Conservation (phyloP, 805 yeast genomes). For the Metschnikowia santaceciliae region DNA sequence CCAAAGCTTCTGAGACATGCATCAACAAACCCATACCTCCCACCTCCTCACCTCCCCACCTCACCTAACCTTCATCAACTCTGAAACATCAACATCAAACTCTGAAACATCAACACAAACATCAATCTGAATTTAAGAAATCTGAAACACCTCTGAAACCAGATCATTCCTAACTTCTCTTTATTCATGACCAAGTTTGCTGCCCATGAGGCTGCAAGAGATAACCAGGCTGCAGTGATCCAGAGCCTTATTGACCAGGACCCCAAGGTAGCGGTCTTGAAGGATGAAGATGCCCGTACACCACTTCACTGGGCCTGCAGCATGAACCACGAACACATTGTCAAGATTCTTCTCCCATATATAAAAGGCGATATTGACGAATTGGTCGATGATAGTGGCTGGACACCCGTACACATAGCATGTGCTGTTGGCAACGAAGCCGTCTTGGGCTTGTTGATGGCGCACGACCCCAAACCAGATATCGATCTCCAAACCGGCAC, state of each 20-base stretch:
- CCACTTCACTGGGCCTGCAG: constrained; percentile 91
- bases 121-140: no score
- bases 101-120: not conserved
- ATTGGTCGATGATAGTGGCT: constrained; percentile 67
- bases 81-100: no score
- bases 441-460: constrained; percentile 49
- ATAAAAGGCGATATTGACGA: constrained; percentile 60
- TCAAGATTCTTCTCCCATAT: constrained; percentile 33
- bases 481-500: constrained; percentile 48
- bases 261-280: constrained; percentile 44
- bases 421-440: constrained; percentile 64
- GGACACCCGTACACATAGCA: constrained; percentile 87
- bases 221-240: constrained; percentile 51
- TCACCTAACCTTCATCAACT: no score
- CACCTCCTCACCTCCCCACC: not conserved
- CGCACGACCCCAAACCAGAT: constrained; percentile 50
- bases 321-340: constrained; percentile 50
- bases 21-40: not conserved
- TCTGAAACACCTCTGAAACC: no score
- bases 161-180: no score
- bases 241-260: constrained; percentile 46
- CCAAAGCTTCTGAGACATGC: not conserved
- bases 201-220: constrained; percentile 64
- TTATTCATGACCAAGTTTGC: constrained; percentile 4
- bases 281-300: constrained; percentile 73